A percentile compares a stretch with the other conserved stretches of the same genome.
Evolutionary conservation across 2,329 filamentous ascomycete species (phyloP).

Genomic region (Curvularia verruculosa): DNA sequence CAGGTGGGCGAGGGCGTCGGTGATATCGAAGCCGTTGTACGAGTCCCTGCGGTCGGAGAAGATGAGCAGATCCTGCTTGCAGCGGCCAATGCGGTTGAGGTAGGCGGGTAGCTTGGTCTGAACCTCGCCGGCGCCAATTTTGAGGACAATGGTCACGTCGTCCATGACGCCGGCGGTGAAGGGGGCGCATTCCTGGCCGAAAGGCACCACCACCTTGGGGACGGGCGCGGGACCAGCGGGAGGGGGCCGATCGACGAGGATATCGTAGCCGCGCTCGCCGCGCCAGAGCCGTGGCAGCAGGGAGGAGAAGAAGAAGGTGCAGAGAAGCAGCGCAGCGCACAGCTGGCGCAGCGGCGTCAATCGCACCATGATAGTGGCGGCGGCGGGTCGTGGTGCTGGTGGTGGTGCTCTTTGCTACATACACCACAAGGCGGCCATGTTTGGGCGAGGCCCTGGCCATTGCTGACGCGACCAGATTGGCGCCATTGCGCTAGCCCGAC

Average conservation of each 20-base stretch:
- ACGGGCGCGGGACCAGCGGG: slow-evolving; percentile 26
- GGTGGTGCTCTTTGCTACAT: not conserved
- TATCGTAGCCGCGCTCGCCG: slow-evolving; percentile 40
- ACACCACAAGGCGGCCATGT: slow-evolving; percentile 17
- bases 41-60: slow-evolving; percentile 65
- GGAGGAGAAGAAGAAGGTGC: slow-evolving; percentile 29
- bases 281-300: slow-evolving; percentile 32
- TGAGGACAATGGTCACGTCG: slow-evolving; percentile 62
- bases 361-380: slow-evolving; percentile 44
- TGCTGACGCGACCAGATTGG: slow-evolving; percentile 15
- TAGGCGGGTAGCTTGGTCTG: slow-evolving; percentile 63
- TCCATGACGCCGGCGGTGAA: slow-evolving; percentile 42
- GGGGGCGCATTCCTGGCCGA: slow-evolving; percentile 43
- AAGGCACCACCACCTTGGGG: slow-evolving; percentile 34
- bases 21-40: slow-evolving; percentile 58
- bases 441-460: slow-evolving; percentile 13
- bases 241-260: slow-evolving; percentile 35
- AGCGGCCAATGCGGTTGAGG: slow-evolving; percentile 61
- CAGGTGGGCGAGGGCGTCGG: slow-evolving; percentile 55
- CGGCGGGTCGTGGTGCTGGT: slow-evolving; percentile 28
- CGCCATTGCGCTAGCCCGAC: slow-evolving; percentile 8
- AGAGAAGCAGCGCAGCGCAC: slow-evolving; percentile 36
- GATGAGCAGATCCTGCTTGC: slow-evolving; percentile 61
- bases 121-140: slow-evolving; percentile 64
- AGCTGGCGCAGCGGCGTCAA: slow-evolving; percentile 45